A percentile compares a stretch with the other conserved stretches of the same genome.
phyloP scores from a whole-genome alignment of 2,329 filamentous ascomycete species.

The Tolypocladium cylindrosporum region DNA sequence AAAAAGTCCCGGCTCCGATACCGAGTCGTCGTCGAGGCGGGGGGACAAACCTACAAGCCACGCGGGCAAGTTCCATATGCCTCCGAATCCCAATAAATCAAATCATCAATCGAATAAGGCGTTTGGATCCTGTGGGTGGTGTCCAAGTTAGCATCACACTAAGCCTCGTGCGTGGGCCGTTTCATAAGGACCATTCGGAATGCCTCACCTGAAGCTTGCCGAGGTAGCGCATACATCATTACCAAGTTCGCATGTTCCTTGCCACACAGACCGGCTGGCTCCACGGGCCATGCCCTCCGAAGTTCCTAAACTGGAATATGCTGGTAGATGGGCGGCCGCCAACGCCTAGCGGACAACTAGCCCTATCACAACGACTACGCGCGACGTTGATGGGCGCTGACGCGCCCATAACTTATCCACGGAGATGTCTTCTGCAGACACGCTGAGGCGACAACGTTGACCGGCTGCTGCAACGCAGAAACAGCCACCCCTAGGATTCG shows the following conservation, averaged over 20 bases:
- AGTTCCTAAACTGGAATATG: neutral
- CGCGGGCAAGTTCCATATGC: neutral
- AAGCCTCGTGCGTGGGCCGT: neutral
- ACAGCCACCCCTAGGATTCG: neutral
- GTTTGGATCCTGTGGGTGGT: neutral
- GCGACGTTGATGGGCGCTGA: neutral
- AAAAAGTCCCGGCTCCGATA: neutral
- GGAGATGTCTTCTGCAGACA: neutral
- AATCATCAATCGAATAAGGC: neutral
- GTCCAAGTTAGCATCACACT: neutral
- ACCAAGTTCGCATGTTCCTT: neutral
- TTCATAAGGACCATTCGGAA: neutral
- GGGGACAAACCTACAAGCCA: neutral
- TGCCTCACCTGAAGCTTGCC: neutral
- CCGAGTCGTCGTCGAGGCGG: neutral
- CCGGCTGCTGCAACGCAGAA: neutral
- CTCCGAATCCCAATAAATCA: neutral
- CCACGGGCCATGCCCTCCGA: neutral
- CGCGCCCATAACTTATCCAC: neutral
- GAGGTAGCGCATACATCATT: neutral
- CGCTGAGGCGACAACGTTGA: neutral
- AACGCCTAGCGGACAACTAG: neutral
- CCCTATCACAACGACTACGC: neutral
- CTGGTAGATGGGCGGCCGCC: neutral
- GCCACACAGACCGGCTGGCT: neutral